Evolutionary conservation across 306 rosid species (phyloP), one percentile per base, ranked within the genome.

Genomic region (Cyamopsis tetragonoloba): DNA sequence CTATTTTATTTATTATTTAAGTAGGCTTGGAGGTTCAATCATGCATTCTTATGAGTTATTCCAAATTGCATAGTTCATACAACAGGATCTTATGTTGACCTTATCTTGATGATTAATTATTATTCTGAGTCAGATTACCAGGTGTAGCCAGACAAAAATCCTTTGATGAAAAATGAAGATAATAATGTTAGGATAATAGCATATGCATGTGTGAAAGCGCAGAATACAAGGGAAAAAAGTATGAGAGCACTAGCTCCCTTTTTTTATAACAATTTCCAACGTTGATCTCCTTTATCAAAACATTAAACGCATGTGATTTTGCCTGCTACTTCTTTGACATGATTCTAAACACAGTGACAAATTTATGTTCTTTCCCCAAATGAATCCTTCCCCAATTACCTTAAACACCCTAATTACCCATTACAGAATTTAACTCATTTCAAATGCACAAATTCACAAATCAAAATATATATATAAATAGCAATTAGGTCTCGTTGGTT

Each of bases 191-290:
- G 28, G 12, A 37, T 5, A 8, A 35, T 49, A 23, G 13, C 14
- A 13, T 73, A 35, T 4, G 4, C 60, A 53, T 46, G 15, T 31
- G 48, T 47, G 71, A 59, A 41, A 17, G 18, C 19, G 41, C 44
- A 46, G 1, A 34, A 24, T 63, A 39, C 38, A 41, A 30, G 38
- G 14, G 39, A 63, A 50, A 66, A 43, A 14, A 22, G 4, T 9
- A 5, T 3, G n/a, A 14, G 3, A 6, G 34, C 37, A 24, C n/a
- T 55, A 66, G 11, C 32, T 3, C 62, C 6, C 62, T 20, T 48
- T 32, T 31, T 32, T 13, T 48, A 66, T 48, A 66, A 66, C 71
- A 66, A 66, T 48, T 66, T 48, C 60, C 60, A 34, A 34, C 26
- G 38, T 50, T 18, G 46, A 66, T 49, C 26, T 5, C 10, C 12